Evolutionary conservation across 192 early-diverging fungal genomes (phyloP).

Genomic region (Backusella tuberculispora): DNA sequence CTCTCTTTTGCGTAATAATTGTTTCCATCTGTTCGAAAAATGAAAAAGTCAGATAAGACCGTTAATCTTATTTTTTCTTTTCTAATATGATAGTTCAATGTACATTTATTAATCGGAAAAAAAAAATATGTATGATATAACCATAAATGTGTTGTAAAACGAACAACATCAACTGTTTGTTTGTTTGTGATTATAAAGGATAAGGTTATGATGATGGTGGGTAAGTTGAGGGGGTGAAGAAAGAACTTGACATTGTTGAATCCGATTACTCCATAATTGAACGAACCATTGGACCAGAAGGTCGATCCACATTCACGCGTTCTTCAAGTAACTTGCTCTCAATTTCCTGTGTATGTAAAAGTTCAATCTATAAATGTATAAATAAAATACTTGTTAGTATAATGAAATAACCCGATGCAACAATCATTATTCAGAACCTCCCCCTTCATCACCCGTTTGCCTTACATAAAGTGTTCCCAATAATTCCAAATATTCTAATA

Average conservation of each 20-base stretch:
- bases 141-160: conserved; percentile 3
- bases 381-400: conserved; percentile 7
- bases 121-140: conserved; percentile 15
- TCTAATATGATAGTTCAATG: conserved; percentile 19
- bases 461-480: conserved; percentile 22
- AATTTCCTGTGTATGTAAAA: conserved; percentile 6
- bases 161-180: conserved; percentile 11
- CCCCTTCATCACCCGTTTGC: background rate
- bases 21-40: conserved; percentile 22
- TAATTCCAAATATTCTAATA: conserved; percentile 21
- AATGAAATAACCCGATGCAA: conserved; percentile 16
- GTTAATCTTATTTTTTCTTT: conserved; percentile 12
- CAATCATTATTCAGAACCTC: conserved; percentile 19
- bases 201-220: conserved; percentile 8
- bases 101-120: conserved; percentile 11
- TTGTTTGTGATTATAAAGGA: conserved; percentile 16
- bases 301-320: conserved; percentile 7
- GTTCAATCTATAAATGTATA: conserved; percentile 20
- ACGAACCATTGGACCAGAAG: conserved; percentile 3
- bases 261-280: conserved; percentile 8
- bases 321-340: conserved; percentile 15
- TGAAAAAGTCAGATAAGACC: conserved; percentile 23
- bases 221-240: background rate
- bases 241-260: background rate
- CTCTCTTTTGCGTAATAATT: background rate